Conservation (phyloP, 1,284 basidiomycete species). For the Schizophyllum commune region DNA sequence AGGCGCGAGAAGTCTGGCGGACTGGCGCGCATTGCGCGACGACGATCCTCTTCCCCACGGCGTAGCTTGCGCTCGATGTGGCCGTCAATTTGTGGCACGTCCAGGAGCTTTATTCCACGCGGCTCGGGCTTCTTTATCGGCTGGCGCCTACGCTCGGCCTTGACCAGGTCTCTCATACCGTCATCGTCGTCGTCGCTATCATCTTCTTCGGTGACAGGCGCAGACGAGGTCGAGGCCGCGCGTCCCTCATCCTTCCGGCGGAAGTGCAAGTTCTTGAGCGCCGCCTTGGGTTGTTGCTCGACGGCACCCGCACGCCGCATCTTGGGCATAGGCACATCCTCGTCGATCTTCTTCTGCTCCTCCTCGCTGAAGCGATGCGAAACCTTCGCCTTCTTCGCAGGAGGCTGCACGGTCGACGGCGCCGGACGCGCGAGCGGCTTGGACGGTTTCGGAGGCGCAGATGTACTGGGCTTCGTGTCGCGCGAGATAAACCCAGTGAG, state of each 20-base stretch:
- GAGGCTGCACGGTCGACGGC: conserved; percentile 5
- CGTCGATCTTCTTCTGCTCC: conserved; percentile 29
- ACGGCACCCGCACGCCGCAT: conserved; percentile 16
- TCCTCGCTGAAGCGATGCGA: conserved; percentile 25
- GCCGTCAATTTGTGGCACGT: conserved; percentile 37
- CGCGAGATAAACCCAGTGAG: neutral
- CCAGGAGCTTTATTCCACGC: conserved; percentile 66
- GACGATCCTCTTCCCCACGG: conserved; percentile 54
- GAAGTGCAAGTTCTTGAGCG: neutral
- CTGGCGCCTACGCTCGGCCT: conserved; percentile 55
- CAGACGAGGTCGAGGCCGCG: conserved; percentile 7
- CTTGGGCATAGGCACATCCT: conserved; percentile 25
- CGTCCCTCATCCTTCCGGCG: conserved; percentile 1
- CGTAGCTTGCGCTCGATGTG: conserved; percentile 39
- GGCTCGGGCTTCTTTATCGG: conserved; percentile 42
- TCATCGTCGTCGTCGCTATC: conserved; percentile 47
- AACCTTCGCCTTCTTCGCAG: conserved; percentile 10
- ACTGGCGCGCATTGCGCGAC: conserved; percentile 40
- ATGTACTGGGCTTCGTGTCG: conserved; percentile 10
- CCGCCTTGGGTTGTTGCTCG: conserved; percentile 11
- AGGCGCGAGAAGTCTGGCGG: conserved; percentile 73
- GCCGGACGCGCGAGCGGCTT: neutral
- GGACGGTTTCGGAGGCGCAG: neutral
- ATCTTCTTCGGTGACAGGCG: conserved; percentile 8
- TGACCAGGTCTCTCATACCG: conserved; percentile 52